Conservation (phyloP, 169 alveolate genomes). For the Plasmodium billcollinsi region DNA sequence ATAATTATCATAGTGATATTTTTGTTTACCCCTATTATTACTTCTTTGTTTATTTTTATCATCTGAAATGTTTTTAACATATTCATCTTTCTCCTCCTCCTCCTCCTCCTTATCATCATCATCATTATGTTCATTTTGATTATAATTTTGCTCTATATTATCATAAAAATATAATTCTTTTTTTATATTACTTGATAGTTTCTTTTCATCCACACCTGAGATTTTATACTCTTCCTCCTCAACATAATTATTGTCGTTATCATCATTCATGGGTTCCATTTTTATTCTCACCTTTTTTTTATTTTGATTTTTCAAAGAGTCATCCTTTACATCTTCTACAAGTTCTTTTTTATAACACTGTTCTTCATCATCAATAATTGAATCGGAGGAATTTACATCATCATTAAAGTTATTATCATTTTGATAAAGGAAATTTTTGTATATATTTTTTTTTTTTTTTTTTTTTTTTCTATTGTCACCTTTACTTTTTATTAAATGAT, state of each 20-base stretch:
- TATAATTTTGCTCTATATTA: not conserved
- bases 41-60: slow-evolving; percentile 24
- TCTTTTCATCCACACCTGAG: not conserved
- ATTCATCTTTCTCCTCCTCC: not conserved
- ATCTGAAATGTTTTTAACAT: slow-evolving; percentile 4
- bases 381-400: no score
- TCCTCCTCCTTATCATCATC: not conserved
- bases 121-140: not conserved
- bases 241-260: not conserved
- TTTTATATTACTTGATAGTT: not conserved
- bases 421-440: no score
- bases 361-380: not conserved
- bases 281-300: slow-evolving; percentile 45
- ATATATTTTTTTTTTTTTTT: no score
- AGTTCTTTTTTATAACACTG: not conserved
- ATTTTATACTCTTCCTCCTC: not conserved
- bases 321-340: not conserved
- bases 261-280: slow-evolving; percentile 12
- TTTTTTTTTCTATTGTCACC: no score
- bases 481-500: no score
- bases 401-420: no score
- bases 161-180: slow-evolving; percentile 4
- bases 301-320: not conserved
- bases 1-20: no score
- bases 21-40: not conserved